Conservation (phyloP, 2,329 filamentous ascomycete species). For the Colletotrichum liaoningense region DNA sequence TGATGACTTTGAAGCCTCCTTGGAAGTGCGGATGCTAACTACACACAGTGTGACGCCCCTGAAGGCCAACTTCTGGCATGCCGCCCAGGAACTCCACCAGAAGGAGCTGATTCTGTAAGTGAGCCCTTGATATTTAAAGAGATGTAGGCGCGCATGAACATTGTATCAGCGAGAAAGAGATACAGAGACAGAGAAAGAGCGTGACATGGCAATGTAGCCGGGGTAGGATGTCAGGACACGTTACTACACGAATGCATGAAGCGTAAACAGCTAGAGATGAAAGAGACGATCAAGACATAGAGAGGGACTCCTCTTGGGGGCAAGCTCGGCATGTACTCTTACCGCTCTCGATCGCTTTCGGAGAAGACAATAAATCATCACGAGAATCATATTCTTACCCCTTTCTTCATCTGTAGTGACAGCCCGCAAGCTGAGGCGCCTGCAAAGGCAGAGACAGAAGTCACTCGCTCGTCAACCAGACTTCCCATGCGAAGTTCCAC, state of each 20-base stretch:
- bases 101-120: slow-evolving; percentile 89
- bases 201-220: slow-evolving; percentile 25
- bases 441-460: background rate
- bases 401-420: slow-evolving; percentile 22
- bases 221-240: slow-evolving; percentile 25
- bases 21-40: slow-evolving; percentile 24
- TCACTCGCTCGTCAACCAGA: slow-evolving; percentile 2
- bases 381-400: slow-evolving; percentile 23
- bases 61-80: slow-evolving; percentile 92
- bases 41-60: slow-evolving; percentile 82
- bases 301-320: slow-evolving; percentile 5
- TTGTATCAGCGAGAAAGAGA: background rate
- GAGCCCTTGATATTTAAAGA: slow-evolving; percentile 41
- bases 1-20: background rate
- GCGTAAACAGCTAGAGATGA: background rate
- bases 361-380: slow-evolving; percentile 17
- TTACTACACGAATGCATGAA: background rate
- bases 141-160: background rate
- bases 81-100: slow-evolving; percentile 69
- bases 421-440: background rate
- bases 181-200: background rate
- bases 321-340: slow-evolving; percentile 33
- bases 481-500: slow-evolving; percentile 20
- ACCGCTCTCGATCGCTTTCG: slow-evolving; percentile 14
- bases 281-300: slow-evolving; percentile 8